These are phyloP conservation scores for Protomyces arabidopsidicola DNA, from an alignment of 1,139 yeast species.

Conservation along the genomic window DNA sequence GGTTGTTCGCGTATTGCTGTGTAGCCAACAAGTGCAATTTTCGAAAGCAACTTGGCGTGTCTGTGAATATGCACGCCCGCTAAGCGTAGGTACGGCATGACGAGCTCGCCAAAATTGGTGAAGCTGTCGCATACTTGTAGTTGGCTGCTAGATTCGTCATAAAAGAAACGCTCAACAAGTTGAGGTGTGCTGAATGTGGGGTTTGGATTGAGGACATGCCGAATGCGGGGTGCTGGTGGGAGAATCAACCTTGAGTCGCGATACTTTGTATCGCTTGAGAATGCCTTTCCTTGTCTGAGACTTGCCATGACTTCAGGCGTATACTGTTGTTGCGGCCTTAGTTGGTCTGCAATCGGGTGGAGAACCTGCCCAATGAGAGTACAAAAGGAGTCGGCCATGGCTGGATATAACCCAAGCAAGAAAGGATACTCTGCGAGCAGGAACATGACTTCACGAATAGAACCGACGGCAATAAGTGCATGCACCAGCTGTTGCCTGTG, in stretches of 20 bases:
- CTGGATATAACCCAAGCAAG: conserved; percentile 54
- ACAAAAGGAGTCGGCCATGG: conserved; percentile 48
- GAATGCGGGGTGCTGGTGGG: conserved; percentile 2
- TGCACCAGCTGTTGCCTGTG: conserved; percentile 49
- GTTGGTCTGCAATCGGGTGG: conserved; percentile 47
- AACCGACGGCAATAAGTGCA: conserved; percentile 56
- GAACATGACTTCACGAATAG: conserved; percentile 59
- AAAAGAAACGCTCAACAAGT: conserved; percentile 46
- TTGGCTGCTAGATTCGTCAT: conserved; percentile 40
- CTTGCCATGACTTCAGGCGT: neutral
- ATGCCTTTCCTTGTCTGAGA: conserved; percentile 11
- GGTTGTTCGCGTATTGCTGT: conserved; percentile 38
- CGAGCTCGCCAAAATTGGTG: conserved; percentile 48
- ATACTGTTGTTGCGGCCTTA: conserved; percentile 27
- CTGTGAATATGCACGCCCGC: conserved; percentile 57
- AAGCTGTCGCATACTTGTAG: conserved; percentile 33
- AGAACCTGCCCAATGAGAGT: conserved; percentile 52
- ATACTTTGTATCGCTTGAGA: conserved; percentile 18
- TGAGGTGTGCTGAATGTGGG: neutral
- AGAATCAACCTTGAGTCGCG: conserved; percentile 20
- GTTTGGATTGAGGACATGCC: conserved; percentile 6
- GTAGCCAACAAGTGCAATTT: conserved; percentile 58
- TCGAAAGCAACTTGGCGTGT: conserved; percentile 50
- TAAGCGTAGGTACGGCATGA: conserved; percentile 52
- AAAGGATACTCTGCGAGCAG: conserved; percentile 61